Conservation (phyloP, 192 early-diverging fungal genomes). For the Chytriomyces sp. region DNA sequence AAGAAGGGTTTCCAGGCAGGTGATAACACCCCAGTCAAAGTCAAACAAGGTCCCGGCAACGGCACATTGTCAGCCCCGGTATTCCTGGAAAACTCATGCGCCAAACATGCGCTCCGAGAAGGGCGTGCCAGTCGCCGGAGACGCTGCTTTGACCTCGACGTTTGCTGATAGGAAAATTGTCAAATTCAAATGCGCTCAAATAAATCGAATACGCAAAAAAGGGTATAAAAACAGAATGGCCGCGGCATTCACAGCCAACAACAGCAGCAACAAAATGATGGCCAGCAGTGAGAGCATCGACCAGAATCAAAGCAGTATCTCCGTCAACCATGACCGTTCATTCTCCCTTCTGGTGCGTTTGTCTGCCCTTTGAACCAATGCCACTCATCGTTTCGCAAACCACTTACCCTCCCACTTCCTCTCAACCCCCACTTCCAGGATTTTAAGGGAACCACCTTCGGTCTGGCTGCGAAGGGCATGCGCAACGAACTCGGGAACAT, state of each 20-base stretch:
- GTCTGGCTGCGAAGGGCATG: conserved; percentile 72
- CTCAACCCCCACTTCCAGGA: conserved; percentile 38
- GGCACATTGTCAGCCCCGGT: no score
- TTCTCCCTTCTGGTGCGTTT: conserved; percentile 30
- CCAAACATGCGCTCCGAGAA: no score
- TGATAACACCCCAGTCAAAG: no score
- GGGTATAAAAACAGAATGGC: no score
- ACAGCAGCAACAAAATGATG: not conserved
- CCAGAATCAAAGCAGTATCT: not conserved
- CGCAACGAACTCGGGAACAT: conserved; percentile 74
- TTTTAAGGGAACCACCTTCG: conserved; percentile 56
- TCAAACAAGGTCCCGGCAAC: no score
- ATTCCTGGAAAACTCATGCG: no score
- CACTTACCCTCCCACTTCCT: not conserved
- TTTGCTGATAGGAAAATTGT: no score
- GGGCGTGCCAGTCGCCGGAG: no score
- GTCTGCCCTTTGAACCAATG: not conserved
- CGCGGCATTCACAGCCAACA: not conserved
- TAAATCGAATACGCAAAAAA: no score
- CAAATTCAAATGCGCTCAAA: no score
- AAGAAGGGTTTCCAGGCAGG: no score
- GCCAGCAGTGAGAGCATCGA: not conserved
- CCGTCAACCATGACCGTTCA: conserved; percentile 15
- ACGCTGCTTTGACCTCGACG: no score
- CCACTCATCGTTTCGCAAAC: not conserved